These are phyloP conservation scores for Ephemerocybe angulata DNA, from an alignment of 768 basidiomycete species.

Conservation along the genomic window DNA sequence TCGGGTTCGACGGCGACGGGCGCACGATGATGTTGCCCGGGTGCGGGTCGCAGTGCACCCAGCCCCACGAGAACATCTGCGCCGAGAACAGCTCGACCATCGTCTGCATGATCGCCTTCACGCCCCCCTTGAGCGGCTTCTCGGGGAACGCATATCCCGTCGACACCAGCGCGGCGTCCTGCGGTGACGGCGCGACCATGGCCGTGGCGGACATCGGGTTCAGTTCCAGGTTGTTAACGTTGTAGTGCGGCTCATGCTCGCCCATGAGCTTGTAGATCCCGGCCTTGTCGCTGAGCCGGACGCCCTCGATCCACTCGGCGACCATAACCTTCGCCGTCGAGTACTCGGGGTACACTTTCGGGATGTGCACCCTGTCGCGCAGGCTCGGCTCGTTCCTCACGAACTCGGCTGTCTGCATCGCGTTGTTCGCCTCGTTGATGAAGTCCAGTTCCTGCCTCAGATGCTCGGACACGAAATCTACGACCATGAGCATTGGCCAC, in stretches of 20 bases:
- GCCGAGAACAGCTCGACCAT: slow-evolving; percentile 87
- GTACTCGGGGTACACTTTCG: slow-evolving; percentile 65
- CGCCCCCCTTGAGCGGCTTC: slow-evolving; percentile 55
- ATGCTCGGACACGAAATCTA: slow-evolving; percentile 77
- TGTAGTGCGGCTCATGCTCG: slow-evolving; percentile 25
- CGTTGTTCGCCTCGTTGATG: slow-evolving; percentile 73
- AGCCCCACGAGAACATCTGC: slow-evolving; percentile 91
- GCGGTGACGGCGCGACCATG: slow-evolving; percentile 7
- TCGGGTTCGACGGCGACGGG: slow-evolving; percentile 45
- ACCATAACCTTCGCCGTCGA: slow-evolving; percentile 78
- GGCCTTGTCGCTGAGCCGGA: slow-evolving; percentile 63
- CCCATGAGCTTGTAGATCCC: slow-evolving; percentile 60
- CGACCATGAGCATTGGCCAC: not conserved
- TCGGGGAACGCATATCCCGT: slow-evolving; percentile 22
- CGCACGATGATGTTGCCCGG: slow-evolving; percentile 79
- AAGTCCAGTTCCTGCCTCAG: slow-evolving; percentile 84
- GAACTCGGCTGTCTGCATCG: slow-evolving; percentile 62
- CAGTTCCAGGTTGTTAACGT: not conserved
- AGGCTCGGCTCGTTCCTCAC: slow-evolving; percentile 70
- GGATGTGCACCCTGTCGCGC: slow-evolving; percentile 70
- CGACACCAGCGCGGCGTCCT: slow-evolving; percentile 5
- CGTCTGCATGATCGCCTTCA: slow-evolving; percentile 69
- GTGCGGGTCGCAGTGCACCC: slow-evolving; percentile 78
- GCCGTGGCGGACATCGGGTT: slow-evolving; percentile 3
- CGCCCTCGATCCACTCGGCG: slow-evolving; percentile 82